Base-by-base conservation (phyloP, 768 basidiomycete genomes). In the Rhizopogon vinicolor region DNA sequence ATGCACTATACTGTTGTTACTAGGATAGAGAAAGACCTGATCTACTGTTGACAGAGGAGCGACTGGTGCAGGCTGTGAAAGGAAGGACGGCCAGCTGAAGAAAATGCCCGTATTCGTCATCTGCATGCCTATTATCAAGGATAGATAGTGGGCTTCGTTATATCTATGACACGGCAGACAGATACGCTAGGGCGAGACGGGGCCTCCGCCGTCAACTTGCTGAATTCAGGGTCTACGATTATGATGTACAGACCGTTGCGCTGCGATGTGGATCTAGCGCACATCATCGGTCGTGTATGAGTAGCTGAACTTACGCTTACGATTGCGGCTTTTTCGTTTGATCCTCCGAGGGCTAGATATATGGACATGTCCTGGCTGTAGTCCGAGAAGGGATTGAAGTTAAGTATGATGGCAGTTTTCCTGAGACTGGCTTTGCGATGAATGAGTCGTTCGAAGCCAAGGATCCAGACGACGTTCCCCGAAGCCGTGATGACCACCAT, bases 31-130 rank as follows among this genome's bases (percentile, higher is more conserved):
- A 25, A 25, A 25, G 25, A 25, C 4, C 25, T 25, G 4, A 25
- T 25, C 3, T 25, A 25, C 25, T 25, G 5, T 3, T 25, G 25
- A 4, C 25, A 3, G 25, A 25, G 25, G 25, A 25, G 25, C 25
- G 25, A 25, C 3, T 25, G 25, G 25, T 25, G 4, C 25, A 25
- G 25, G 25, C 25, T 25, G 25, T 25, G 25, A 25, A 25, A 4
- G 25, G 25, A 25, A 25, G 25, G 25, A 25, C 25, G 25, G 4
- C 71, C 76, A 80, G 53, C 77, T 82, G 41, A 83, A 58, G 57
- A 73, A 84, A 16, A 84, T 57, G 0, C 77, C 78, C 0, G 80
- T 78, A 35, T 79, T 75, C 1, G 80, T 78, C 69, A 83, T 74
- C 62, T 83, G 81, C 22, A 84, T 71, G 60, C 81, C 84, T 22